Evolutionary conservation across 371 early-diverging fungal species (phyloP).

Genomic region (Actinomucor elegans): DNA sequence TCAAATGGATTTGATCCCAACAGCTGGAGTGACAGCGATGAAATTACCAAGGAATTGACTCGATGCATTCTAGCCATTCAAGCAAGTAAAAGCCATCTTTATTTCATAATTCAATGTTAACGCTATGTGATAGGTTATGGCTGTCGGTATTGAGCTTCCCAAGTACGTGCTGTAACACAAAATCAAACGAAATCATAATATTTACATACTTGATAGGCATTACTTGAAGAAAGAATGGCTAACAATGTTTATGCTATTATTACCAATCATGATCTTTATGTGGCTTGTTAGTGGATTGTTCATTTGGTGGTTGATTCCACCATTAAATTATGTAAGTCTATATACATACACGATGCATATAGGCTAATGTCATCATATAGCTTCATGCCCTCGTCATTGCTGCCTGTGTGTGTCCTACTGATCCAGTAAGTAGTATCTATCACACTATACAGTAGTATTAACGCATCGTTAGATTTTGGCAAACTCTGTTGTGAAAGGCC

Average conservation of each 20-base stretch:
- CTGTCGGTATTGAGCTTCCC: constrained; percentile 82
- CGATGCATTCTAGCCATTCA: constrained; percentile 82
- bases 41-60: constrained; percentile 70
- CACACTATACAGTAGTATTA: not conserved
- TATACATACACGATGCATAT: no score
- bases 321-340: constrained; percentile 60
- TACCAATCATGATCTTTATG: constrained; percentile 87
- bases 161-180: constrained; percentile 43
- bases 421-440: constrained; percentile 67
- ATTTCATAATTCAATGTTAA: no score
- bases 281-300: constrained; percentile 79
- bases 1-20: constrained; percentile 65
- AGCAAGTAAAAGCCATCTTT: constrained; percentile 29
- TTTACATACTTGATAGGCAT: constrained; percentile 34
- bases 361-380: no score
- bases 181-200: no score
- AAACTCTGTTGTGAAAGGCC: constrained; percentile 94
- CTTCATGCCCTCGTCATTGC: constrained; percentile 78
- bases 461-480: constrained; percentile 89
- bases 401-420: constrained; percentile 93
- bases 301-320: constrained; percentile 66
- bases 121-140: constrained; percentile 90
- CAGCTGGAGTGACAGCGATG: constrained; percentile 47
- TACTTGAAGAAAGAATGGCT: constrained; percentile 58
- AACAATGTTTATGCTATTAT: constrained; percentile 76